phyloP scores from a whole-genome alignment of 2,329 filamentous ascomycete species.

The Aspergillus piperis region DNA sequence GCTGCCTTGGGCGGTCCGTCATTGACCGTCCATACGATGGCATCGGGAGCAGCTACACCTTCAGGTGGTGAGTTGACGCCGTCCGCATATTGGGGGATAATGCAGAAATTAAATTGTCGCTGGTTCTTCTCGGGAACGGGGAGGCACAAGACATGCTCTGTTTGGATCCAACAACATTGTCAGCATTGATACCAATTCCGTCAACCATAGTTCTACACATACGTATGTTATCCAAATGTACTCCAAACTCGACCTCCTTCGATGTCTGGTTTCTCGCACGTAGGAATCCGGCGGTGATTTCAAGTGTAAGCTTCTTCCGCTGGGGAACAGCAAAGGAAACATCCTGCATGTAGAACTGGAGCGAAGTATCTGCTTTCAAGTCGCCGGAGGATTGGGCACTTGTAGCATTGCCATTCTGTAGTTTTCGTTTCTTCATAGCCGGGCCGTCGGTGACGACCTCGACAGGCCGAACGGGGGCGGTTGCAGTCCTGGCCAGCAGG shows the following conservation, averaged over 20 bases:
- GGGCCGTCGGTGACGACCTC: constrained; percentile 35
- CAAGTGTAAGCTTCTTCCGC: constrained; percentile 64
- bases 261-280: constrained; percentile 54
- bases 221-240: constrained; percentile 54
- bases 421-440: constrained; percentile 53
- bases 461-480: constrained; percentile 29
- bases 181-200: neutral
- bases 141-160: constrained; percentile 61
- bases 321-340: constrained; percentile 64
- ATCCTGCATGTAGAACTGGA: constrained; percentile 54
- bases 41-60: constrained; percentile 49
- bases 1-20: constrained; percentile 54
- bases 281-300: constrained; percentile 54
- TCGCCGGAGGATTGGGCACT: constrained; percentile 34
- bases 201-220: constrained; percentile 23
- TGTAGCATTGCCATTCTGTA: constrained; percentile 40
- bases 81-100: constrained; percentile 57
- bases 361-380: constrained; percentile 35
- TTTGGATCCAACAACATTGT: constrained; percentile 11
- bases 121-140: constrained; percentile 66
- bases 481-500: constrained; percentile 37
- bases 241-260: constrained; percentile 55
- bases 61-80: constrained; percentile 50
- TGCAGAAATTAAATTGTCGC: constrained; percentile 63
- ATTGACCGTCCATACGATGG: constrained; percentile 62